Evolutionary conservation across 2,329 filamentous ascomycete genomes (phyloP).

Genomic region (Blastomyces parvus): DNA sequence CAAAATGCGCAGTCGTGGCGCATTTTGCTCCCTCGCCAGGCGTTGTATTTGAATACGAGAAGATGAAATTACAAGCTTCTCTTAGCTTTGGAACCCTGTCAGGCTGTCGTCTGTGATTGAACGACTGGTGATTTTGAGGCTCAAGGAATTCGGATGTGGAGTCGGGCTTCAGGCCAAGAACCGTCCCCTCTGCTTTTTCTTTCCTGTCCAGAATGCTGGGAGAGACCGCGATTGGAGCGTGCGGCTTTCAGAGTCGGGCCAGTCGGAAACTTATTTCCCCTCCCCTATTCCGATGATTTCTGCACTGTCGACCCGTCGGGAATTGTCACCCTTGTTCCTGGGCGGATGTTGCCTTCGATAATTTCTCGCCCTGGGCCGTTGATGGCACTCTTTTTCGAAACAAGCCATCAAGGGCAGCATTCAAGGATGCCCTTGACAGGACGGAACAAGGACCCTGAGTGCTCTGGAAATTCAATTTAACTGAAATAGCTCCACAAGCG

Average conservation of each 20-base stretch:
- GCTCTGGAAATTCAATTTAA: not conserved
- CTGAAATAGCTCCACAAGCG: no score
- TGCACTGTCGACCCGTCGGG: no score
- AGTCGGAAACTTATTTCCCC: no score
- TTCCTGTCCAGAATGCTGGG: no score
- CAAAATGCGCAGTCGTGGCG: not conserved
- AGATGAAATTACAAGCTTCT: no score
- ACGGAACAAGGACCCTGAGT: not conserved
- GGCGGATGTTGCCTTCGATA: no score
- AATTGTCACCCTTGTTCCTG: no score
- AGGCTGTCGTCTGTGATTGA: not conserved
- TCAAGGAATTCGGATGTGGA: not conserved
- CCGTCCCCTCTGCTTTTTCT: not conserved
- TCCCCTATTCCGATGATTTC: no score
- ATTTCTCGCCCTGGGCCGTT: not conserved
- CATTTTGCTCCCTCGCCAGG: not conserved
- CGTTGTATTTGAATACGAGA: not conserved
- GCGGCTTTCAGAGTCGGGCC: no score
- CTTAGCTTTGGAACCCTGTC: not conserved
- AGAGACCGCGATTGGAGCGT: no score
- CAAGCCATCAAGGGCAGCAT: not conserved
- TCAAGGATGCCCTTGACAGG: not conserved
- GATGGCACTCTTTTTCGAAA: not conserved
- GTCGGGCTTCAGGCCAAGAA: not conserved
- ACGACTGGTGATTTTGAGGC: not conserved